Evolutionary conservation across 345 rosid species (phyloP).

Genomic region (Aurinia saxatilis): DNA sequence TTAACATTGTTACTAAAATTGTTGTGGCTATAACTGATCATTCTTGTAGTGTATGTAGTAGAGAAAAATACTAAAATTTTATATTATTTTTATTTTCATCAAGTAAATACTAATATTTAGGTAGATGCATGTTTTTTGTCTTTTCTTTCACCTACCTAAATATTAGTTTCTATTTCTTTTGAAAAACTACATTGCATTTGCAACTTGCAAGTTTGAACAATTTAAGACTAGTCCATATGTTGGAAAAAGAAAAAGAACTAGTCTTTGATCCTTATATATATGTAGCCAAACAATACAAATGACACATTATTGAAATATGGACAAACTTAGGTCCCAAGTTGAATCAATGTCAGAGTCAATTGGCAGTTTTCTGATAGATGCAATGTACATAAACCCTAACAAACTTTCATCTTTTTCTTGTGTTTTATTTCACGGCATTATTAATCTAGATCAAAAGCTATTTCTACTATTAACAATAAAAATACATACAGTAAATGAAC

Average conservation of each 20-base stretch:
- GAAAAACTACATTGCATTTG: not conserved
- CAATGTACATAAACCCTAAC: conserved; percentile 1
- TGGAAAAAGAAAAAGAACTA: not conserved
- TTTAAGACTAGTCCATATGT: not conserved
- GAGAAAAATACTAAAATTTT: too few relatives aligned
- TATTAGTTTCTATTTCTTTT: not conserved
- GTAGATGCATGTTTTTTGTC: too few relatives aligned
- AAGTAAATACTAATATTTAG: too few relatives aligned
- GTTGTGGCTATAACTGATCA: too few relatives aligned
- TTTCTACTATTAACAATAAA: not conserved
- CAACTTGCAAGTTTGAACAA: not conserved
- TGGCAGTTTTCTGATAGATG: not conserved
- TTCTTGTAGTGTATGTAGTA: too few relatives aligned
- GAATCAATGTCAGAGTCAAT: conserved; percentile 11
- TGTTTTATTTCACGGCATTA: not conserved
- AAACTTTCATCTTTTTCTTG: not conserved
- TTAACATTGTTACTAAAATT: too few relatives aligned
- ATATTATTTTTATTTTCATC: too few relatives aligned
- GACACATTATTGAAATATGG: not conserved
- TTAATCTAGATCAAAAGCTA: not conserved
- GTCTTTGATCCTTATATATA: not conserved
- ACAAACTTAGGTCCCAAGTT: conserved; percentile 4
- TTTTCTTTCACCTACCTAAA: too few relatives aligned
- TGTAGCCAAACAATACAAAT: not conserved
- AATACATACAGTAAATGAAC: not conserved